phyloP scores from a whole-genome alignment of 1,284 basidiomycete species.

The Puccinia hordei region DNA sequence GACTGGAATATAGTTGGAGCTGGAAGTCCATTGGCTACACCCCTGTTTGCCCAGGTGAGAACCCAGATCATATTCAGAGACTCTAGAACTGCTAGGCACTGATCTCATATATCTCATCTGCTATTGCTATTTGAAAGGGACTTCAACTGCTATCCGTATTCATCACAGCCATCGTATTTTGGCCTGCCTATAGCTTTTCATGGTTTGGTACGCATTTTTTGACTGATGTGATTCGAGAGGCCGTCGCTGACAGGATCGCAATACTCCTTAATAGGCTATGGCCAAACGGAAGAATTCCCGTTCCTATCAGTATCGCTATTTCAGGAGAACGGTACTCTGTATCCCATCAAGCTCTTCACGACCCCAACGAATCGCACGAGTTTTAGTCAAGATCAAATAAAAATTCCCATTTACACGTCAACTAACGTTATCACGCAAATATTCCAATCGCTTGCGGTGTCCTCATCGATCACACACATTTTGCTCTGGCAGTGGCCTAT shows the following conservation, averaged over 20 bases:
- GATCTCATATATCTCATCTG: neutral
- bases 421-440: constrained; percentile 35
- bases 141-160: constrained; percentile 9
- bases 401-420: constrained; percentile 4
- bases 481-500: constrained; percentile 27
- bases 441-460: constrained; percentile 26
- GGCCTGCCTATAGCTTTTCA: constrained; percentile 25
- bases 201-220: constrained; percentile 20
- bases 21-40: neutral
- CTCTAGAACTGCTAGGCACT: neutral
- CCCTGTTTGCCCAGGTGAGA: constrained; percentile 14
- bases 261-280: neutral
- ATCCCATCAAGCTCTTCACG: constrained; percentile 7
- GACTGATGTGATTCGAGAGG: neutral
- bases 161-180: constrained; percentile 31
- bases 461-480: constrained; percentile 30
- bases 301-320: constrained; percentile 37
- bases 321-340: constrained; percentile 18
- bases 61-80: neutral
- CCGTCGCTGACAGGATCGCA: neutral
- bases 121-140: neutral
- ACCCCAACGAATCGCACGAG: neutral
- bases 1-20: constrained; percentile 34
- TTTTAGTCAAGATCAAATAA: neutral
- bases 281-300: constrained; percentile 17